A percentile compares a stretch with the other conserved stretches of the same genome.
Evolutionary conservation across 2,329 filamentous ascomycete species (phyloP).

Genomic region (Botrytis fragariae): DNA sequence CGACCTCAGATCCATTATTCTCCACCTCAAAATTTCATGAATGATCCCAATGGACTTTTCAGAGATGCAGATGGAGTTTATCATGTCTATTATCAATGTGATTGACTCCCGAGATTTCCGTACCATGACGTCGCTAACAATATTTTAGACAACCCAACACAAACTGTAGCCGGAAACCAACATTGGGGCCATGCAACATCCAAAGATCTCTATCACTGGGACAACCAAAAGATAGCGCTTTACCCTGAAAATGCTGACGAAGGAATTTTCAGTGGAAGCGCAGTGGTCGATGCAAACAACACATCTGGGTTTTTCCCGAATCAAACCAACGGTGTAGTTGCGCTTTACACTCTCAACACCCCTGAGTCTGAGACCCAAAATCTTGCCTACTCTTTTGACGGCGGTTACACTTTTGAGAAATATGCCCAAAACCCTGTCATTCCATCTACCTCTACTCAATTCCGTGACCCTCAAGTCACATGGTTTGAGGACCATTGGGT

Average conservation of each 20-base stretch:
- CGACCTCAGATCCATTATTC: slow-evolving; percentile 55
- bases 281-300: slow-evolving; percentile 53
- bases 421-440: slow-evolving; percentile 62
- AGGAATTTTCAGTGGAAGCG: slow-evolving; percentile 54
- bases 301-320: slow-evolving; percentile 61
- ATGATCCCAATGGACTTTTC: slow-evolving; percentile 65
- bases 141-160: slow-evolving; percentile 48
- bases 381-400: slow-evolving; percentile 60
- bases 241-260: slow-evolving; percentile 45
- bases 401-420: slow-evolving; percentile 59
- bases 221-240: slow-evolving; percentile 62
- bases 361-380: slow-evolving; percentile 50
- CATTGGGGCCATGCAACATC: slow-evolving; percentile 68
- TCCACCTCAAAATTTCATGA: slow-evolving; percentile 53
- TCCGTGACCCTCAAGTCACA: slow-evolving; percentile 65
- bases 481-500: slow-evolving; percentile 58
- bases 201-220: slow-evolving; percentile 61
- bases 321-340: slow-evolving; percentile 60
- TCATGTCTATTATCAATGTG: slow-evolving; percentile 65
- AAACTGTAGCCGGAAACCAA: slow-evolving; percentile 53
- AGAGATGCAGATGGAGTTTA: slow-evolving; percentile 55
- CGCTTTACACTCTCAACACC: slow-evolving; percentile 50
- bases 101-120: background rate
- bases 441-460: slow-evolving; percentile 46
- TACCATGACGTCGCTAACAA: background rate